Conservation (phyloP, 116 monocot genomes). For the Papilionanthe hybrid region DNA sequence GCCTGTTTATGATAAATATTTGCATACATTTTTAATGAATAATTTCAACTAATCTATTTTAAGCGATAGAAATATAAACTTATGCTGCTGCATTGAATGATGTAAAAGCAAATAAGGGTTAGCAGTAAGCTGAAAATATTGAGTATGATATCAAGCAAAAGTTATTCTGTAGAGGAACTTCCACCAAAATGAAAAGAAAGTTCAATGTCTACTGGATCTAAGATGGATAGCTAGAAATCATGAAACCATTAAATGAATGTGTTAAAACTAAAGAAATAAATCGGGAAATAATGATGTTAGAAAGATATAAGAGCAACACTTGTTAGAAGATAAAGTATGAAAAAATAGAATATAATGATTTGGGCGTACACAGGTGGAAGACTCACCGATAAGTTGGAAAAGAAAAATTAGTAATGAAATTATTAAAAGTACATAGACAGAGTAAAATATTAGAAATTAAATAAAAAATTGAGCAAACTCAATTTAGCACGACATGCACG, state of each 20-base stretch:
- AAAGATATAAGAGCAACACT: no score
- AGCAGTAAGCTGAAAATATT: background rate
- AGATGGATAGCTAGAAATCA: no score
- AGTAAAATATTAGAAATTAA: background rate
- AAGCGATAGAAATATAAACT: no score
- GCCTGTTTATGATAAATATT: conserved; percentile 27
- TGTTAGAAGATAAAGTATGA: no score
- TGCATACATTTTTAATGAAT: background rate
- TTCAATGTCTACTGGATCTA: no score
- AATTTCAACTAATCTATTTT: background rate
- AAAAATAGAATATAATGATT: no score
- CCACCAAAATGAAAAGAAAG: no score
- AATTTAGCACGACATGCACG: background rate
- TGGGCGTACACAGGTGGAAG: background rate
- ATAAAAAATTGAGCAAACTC: background rate
- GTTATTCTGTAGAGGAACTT: no score
- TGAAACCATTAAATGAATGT: no score
- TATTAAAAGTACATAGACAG: background rate
- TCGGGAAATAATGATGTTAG: no score
- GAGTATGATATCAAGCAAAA: no score
- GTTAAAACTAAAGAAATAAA: no score
- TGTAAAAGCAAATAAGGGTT: background rate
- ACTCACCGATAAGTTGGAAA: background rate
- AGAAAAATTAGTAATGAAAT: background rate
- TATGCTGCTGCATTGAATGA: background rate